Conservation (phyloP, 768 basidiomycete species). For the Xerocomus brunneocitrinus region DNA sequence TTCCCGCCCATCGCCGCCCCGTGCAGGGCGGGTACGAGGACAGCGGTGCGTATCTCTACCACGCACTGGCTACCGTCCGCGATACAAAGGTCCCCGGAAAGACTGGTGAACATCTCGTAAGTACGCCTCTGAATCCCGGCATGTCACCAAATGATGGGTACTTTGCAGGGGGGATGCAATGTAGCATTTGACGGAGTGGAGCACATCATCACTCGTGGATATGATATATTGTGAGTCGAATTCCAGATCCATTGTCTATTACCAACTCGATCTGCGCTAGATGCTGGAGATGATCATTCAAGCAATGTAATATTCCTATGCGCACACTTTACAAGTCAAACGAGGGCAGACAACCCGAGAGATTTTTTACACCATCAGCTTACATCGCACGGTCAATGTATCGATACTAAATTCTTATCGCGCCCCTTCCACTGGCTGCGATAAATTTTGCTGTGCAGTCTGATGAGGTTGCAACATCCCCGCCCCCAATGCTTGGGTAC, state of each 20-base stretch:
- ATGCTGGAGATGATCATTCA: conserved; percentile 33
- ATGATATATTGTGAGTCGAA: conserved; percentile 40
- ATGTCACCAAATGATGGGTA: not conserved
- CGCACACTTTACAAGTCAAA: too few relatives aligned
- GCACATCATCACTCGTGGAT: conserved; percentile 34
- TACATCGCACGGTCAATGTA: conserved; percentile 6
- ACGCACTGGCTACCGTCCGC: conserved; percentile 52
- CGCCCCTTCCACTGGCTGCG: conserved; percentile 29
- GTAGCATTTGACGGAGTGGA: conserved; percentile 39
- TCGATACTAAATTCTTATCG: conserved; percentile 11
- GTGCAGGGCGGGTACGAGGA: conserved; percentile 78
- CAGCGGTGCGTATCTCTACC: conserved; percentile 59
- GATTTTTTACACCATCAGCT: conserved; percentile 4
- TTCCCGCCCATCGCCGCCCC: conserved; percentile 54
- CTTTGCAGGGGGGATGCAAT: conserved; percentile 37
- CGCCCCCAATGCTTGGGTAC: conserved; percentile 85
- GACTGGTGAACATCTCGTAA: conserved; percentile 62
- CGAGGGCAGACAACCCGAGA: too few relatives aligned
- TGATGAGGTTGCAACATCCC: conserved; percentile 51
- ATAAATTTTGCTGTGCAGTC: conserved; percentile 26
- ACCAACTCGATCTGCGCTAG: conserved; percentile 16
- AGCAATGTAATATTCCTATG: too few relatives aligned
- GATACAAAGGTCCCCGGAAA: conserved; percentile 68
- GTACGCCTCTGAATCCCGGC: conserved; percentile 15
- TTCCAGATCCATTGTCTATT: not conserved